Base-by-base conservation (phyloP, 2,329 filamentous ascomycete species). In the Diplodia sapinea region DNA sequence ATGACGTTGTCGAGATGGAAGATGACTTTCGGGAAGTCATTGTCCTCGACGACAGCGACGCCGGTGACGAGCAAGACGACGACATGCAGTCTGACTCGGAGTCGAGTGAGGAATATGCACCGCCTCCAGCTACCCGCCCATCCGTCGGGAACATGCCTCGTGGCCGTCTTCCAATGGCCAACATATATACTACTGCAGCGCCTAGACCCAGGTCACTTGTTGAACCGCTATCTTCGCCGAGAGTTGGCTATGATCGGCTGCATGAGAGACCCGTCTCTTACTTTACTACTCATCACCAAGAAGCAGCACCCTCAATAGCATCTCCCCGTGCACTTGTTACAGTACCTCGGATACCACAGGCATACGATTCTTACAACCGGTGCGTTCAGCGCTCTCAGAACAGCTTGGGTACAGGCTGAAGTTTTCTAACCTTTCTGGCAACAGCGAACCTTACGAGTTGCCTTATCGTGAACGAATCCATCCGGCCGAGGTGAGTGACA, bases 21-120 rank as follows among this genome's bases (percentile, higher is more conserved):
- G 86, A 89, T 71, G 85, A 87, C 36, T 86, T 89, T 65, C 84
- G 86, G 61, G 87, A 89, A 75, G 85, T 88, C 68, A 88, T 89
- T 71, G 84, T 89, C 65, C 85, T 89, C 66, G 86, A 87, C 65
- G 86, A 88, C 72, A 86, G 88, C 71, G 84, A 86, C 52, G 79
- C 80, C 55, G 74, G 79, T 65, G 79, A 78, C 61, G 80, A 81
- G 66, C 76, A 81, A 66, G 76, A 81, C 43, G 70, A 73, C 38
- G 70, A 71, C 20, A 38, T 65, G 17, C 68, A 71, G 12, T 73
- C 71, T 26, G 71, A 74, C 20, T 66, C 65, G 17, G 50, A 43
- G 15, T 52, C 65, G 13, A 62, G 65, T 36, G 49, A 62, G 6
- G 65, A 62, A 26, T 51, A 63, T n/a, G 59, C 43, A 20, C 43